Evolutionary conservation across 2,329 filamentous ascomycete genomes (phyloP).

Genomic region (Talaromyces sp.): DNA sequence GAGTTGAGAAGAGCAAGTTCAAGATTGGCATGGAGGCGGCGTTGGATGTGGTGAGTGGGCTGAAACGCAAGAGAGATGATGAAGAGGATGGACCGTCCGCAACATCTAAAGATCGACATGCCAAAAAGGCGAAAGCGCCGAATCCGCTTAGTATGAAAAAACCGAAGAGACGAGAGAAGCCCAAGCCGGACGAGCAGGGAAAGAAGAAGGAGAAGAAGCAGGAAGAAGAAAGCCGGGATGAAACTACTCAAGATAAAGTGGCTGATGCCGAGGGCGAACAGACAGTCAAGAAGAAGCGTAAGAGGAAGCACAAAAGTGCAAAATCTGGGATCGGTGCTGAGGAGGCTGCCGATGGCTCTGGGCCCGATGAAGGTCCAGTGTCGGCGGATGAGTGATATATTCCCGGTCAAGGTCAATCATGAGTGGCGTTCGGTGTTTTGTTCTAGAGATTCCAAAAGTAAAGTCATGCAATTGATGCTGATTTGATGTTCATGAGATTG

Average conservation of each 20-base stretch:
- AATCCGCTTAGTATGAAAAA: conserved; percentile 51
- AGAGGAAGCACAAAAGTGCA: conserved; percentile 35
- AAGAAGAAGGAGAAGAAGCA: conserved; percentile 23
- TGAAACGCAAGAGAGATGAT: conserved; percentile 31
- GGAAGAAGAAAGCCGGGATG: conserved; percentile 14
- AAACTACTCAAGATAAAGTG: conserved; percentile 20
- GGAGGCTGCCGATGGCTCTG: not conserved
- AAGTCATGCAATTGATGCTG: not conserved
- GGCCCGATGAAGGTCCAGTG: not conserved
- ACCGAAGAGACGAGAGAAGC: conserved; percentile 37
- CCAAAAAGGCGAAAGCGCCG: conserved; percentile 43
- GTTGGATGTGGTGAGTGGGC: conserved; percentile 30
- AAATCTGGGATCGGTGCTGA: conserved; percentile 23
- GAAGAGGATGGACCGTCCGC: conserved; percentile 24
- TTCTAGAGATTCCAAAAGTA: conserved; percentile 7
- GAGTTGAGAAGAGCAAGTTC: conserved; percentile 48
- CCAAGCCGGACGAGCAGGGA: conserved; percentile 20
- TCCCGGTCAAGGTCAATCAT: not conserved
- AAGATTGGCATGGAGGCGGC: conserved; percentile 39
- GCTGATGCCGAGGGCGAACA: conserved; percentile 13
- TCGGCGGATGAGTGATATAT: conserved; percentile 8
- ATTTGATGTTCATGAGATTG: not conserved
- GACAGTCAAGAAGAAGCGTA: conserved; percentile 28
- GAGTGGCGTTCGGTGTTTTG: conserved; percentile 12
- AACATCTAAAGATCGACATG: conserved; percentile 19